Evolutionary conservation across 257 asterid genomes (phyloP).

Genomic region (Capsicum baccatum): DNA sequence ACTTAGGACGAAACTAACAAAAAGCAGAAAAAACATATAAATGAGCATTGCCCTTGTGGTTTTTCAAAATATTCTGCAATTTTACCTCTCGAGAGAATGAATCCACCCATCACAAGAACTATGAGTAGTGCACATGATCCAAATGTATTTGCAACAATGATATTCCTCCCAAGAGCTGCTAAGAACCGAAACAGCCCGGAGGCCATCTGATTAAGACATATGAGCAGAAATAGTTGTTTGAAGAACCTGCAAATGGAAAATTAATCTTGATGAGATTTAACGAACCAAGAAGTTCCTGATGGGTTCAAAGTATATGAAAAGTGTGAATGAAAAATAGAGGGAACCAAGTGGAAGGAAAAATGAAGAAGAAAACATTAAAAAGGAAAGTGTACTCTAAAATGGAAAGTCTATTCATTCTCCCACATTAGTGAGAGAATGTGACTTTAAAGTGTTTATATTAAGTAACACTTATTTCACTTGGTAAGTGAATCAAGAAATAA

Average conservation of each 20-base stretch:
- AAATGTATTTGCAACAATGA: constrained; percentile 34
- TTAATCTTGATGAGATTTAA: background rate
- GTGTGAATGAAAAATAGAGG: too few species aligned
- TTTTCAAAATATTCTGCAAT: background rate
- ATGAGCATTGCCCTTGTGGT: background rate
- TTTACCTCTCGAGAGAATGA: constrained; percentile 71
- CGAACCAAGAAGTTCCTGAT: background rate
- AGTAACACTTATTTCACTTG: too few species aligned
- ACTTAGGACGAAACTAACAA: background rate
- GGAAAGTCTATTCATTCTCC: too few species aligned
- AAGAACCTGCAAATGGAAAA: constrained; percentile 30
- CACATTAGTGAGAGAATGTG: too few species aligned
- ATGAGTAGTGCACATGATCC: constrained; percentile 36
- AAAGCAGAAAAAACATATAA: background rate
- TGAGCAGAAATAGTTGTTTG: constrained; percentile 29
- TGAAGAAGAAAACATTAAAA: too few species aligned
- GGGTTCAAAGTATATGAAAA: too few species aligned
- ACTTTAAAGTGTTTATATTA: too few species aligned
- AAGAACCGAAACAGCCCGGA: constrained; percentile 31
- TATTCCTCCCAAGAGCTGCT: constrained; percentile 34
- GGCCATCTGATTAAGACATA: constrained; percentile 30
- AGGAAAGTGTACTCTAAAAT: too few species aligned
- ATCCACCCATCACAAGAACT: constrained; percentile 36
- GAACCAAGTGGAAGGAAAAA: too few species aligned
- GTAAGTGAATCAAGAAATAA: too few species aligned